Base-by-base conservation (phyloP, 2,329 filamentous ascomycete species). In the Colletotrichum horii region DNA sequence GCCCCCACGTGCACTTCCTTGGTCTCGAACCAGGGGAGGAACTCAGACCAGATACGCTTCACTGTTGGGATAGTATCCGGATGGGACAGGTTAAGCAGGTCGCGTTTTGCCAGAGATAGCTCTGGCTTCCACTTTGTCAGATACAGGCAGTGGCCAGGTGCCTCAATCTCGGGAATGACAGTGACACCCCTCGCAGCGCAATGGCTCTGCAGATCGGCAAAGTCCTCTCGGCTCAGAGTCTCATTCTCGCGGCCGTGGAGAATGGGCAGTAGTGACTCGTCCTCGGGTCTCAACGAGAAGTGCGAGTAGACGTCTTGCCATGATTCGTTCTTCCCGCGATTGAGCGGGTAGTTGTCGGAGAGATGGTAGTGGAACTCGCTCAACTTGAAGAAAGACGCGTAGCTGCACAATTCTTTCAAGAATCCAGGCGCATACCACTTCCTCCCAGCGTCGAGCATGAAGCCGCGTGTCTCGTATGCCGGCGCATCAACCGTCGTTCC, bases 71-170 rank as follows among this genome's bases (percentile, higher is more conserved):
- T 84, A 0, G 88, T 88, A 3, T 89, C 88, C 0, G 89, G 88
- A 72, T 90, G 85, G 0, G 87, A 86, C 5, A 91, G 82, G 73
- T 91, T 90, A 6, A 91, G 82, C 43, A 91, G 80, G 65, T 89
- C 88, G 16, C 84, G 84, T 66, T 86, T 82, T 4, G 82, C 79
- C 6, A 91, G 81, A 0, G 87, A 88, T 5, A 91, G 80, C 75
- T 90, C 85, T 0, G 89, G 89, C 77, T 88, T 90, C 89, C 89
- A 91, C 78, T 91, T 89, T 0, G 88, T 90, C 28, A 91, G 85
- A 15, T 85, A 86, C 6, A 91, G 80, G 34, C 85, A 87, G 74
- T 91, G 89, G 0, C 89, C 89, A 0, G 89, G 89, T 0, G 88
- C 85, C 78, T 91, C 89, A 24, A 91, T 89, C 78, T 91, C 89